Conservation (phyloP, 257 asterid species). For the Nicotiana otophora region DNA sequence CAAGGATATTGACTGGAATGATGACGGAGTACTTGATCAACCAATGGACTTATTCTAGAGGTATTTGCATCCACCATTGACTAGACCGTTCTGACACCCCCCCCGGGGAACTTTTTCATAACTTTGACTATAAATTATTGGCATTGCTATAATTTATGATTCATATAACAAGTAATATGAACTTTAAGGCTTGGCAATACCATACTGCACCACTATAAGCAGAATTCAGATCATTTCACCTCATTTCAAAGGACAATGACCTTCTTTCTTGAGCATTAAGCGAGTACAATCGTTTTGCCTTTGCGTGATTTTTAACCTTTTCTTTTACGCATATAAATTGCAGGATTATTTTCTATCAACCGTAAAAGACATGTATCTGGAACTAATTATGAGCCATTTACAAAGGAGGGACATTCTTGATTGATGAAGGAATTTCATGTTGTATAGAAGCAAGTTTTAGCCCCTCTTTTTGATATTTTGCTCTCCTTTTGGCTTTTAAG, state of each 20-base stretch:
- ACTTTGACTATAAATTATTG: background rate
- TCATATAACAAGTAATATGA: background rate
- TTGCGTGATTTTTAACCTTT: background rate
- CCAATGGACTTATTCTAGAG: slow-evolving; percentile 70
- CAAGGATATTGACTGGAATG: slow-evolving; percentile 62
- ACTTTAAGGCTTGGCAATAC: background rate
- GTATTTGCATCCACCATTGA: slow-evolving; percentile 14
- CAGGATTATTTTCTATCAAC: background rate
- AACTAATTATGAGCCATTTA: background rate
- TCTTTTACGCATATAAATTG: background rate
- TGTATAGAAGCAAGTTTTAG: background rate
- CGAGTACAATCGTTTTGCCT: background rate
- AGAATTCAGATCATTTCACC: background rate
- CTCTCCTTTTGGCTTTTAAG: background rate
- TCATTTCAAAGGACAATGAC: background rate
- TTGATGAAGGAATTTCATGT: background rate
- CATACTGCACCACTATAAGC: background rate
- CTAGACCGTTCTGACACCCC: background rate
- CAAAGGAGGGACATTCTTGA: background rate
- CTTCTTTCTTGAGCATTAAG: background rate
- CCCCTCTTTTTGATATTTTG: background rate
- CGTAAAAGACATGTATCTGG: background rate
- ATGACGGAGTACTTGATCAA: slow-evolving; percentile 68
- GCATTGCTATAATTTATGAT: background rate
- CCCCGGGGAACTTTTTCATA: background rate